These are phyloP conservation scores for Monosporascus sp. DNA, from an alignment of 2,329 filamentous ascomycete genomes.

Conservation along the genomic window DNA sequence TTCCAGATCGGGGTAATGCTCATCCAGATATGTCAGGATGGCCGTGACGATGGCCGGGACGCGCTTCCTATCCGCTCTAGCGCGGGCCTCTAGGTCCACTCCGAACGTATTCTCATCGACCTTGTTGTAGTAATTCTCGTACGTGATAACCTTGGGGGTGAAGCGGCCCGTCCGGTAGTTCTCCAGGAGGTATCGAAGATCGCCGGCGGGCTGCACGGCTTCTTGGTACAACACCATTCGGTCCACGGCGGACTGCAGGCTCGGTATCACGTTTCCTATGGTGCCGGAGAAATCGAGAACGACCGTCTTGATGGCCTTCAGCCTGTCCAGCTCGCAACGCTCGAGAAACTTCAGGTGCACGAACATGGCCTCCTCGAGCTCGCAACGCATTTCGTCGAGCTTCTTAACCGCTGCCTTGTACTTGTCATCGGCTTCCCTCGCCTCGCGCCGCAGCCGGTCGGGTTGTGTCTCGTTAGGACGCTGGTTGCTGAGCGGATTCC, in stretches of 20 bases:
- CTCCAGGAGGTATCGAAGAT: constrained; percentile 89
- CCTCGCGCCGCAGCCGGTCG: constrained; percentile 82
- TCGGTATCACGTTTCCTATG: constrained; percentile 96
- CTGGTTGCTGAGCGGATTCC: constrained; percentile 87
- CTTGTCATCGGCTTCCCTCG: constrained; percentile 82
- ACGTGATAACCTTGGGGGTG: constrained; percentile 81
- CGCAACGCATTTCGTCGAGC: constrained; percentile 85
- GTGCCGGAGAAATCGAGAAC: constrained; percentile 96
- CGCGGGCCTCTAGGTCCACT: constrained; percentile 92
- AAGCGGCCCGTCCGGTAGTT: constrained; percentile 96
- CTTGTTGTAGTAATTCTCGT: constrained; percentile 99
- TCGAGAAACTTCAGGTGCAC: constrained; percentile 93
- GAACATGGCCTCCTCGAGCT: constrained; percentile 91
- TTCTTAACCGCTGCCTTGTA: constrained; percentile 85
- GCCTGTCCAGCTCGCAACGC: constrained; percentile 88
- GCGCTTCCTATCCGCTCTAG: constrained; percentile 88
- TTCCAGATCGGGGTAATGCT: constrained; percentile 95
- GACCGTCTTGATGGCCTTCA: constrained; percentile 98
- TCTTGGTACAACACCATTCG: constrained; percentile 99
- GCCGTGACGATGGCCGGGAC: constrained; percentile 90
- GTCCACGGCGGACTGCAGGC: constrained; percentile 90
- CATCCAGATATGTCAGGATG: constrained; percentile 89
- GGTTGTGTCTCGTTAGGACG: constrained; percentile 90
- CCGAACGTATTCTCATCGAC: constrained; percentile 98
- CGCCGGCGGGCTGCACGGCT: constrained; percentile 88